phyloP scores from a whole-genome alignment of 768 basidiomycete genomes.

The Boletus barrowsii region DNA sequence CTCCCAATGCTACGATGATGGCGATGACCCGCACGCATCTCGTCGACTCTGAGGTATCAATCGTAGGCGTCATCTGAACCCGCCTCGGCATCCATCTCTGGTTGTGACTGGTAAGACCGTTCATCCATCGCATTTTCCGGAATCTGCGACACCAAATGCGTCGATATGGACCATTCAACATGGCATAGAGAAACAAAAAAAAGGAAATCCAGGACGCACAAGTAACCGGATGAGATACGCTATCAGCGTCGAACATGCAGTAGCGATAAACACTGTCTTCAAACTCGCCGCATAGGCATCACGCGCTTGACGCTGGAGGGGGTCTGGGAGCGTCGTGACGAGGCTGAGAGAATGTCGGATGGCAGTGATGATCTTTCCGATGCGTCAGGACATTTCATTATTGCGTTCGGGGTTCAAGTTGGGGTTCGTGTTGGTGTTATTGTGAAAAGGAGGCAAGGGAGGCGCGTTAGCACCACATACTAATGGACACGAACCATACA shows the following conservation, averaged over 20 bases:
- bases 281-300: conserved; percentile 22
- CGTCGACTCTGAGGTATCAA: no score
- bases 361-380: conserved; percentile 10
- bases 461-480: neutral
- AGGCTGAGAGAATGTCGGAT: conserved; percentile 22
- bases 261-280: conserved; percentile 14
- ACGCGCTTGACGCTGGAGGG: conserved; percentile 13
- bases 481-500: neutral
- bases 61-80: no score
- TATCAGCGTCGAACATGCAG: conserved; percentile 16
- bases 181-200: neutral
- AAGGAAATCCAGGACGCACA: conserved; percentile 6
- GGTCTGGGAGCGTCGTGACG: conserved; percentile 6
- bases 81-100: no score
- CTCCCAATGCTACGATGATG: no score
- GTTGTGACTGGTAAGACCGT: no score
- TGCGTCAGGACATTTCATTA: no score
- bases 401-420: no score
- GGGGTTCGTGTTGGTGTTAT: no score
- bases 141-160: neutral
- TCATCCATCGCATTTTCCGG: conserved; percentile 11
- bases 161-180: neutral
- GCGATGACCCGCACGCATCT: no score
- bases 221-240: conserved; percentile 16
- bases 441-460: no score